Evolutionary conservation across 805 yeast species (phyloP).

Genomic region (Schizosaccharomyces cryophilus): DNA sequence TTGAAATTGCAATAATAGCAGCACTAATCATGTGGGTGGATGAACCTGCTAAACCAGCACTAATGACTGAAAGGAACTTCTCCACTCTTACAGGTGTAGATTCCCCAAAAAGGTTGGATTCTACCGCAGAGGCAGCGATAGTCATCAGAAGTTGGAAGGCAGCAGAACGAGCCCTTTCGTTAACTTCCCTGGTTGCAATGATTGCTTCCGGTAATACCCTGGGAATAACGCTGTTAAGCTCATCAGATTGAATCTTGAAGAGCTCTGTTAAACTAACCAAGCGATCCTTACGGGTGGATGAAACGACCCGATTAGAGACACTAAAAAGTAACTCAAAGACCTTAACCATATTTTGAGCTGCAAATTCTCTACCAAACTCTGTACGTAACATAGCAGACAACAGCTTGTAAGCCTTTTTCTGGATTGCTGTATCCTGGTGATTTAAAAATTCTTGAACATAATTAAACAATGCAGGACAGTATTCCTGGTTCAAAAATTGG

Average conservation of each 20-base stretch:
- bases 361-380: conserved; percentile 33
- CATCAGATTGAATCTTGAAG: conserved; percentile 4
- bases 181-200: conserved; percentile 70
- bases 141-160: conserved; percentile 52
- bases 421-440: conserved; percentile 6
- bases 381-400: conserved; percentile 45
- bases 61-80: conserved; percentile 58
- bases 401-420: conserved; percentile 9
- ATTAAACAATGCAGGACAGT: conserved; percentile 19
- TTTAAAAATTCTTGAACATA: conserved; percentile 10
- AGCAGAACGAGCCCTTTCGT: conserved; percentile 69
- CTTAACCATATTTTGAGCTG: conserved; percentile 25
- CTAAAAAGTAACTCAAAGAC: conserved; percentile 18
- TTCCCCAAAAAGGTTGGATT: conserved; percentile 40
- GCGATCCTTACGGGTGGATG: neutral
- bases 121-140: conserved; percentile 47
- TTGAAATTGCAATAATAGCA: conserved; percentile 71
- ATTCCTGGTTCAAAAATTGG: conserved; percentile 27
- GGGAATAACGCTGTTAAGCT: conserved; percentile 48
- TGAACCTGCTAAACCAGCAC: conserved; percentile 89
- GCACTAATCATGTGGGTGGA: conserved; percentile 93
- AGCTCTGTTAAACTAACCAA: neutral
- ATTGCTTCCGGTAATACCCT: conserved; percentile 67
- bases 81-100: conserved; percentile 30
- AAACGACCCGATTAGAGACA: neutral